A percentile compares a stretch with the other conserved stretches of the same genome.
phyloP scores from a whole-genome alignment of 331 rosid species.

The Acacia pycnantha region DNA sequence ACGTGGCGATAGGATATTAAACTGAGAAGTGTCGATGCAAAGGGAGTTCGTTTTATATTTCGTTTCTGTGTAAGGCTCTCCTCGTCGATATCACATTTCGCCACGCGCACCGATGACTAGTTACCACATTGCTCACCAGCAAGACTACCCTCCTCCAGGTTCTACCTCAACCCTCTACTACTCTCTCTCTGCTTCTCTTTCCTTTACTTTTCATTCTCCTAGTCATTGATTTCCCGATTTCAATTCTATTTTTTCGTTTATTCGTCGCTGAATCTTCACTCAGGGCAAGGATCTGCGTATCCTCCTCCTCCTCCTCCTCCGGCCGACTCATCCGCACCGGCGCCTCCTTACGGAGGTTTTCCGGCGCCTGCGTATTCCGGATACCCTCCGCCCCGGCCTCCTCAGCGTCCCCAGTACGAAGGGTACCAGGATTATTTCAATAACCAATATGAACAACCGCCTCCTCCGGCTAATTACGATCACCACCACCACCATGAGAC shows the following conservation, averaged over 20 bases:
- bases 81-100: neutral
- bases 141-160: conserved; percentile 60
- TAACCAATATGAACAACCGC: conserved; percentile 55
- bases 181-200: neutral
- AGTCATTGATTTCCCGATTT: neutral
- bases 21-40: neutral
- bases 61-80: neutral
- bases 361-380: conserved; percentile 39
- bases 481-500: conserved; percentile 43
- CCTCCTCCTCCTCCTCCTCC: conserved; percentile 42
- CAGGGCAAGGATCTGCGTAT: conserved; percentile 54
- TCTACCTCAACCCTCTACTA: neutral
- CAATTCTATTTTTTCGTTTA: neutral
- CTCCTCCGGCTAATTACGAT: conserved; percentile 50
- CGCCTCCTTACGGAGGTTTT: conserved; percentile 39
- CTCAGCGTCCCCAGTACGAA: conserved; percentile 46
- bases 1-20: neutral
- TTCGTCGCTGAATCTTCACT: neutral
- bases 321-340: neutral
- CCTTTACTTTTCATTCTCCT: neutral
- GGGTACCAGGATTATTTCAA: conserved; percentile 80
- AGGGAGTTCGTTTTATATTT: neutral
- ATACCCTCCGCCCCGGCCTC: conserved; percentile 44
- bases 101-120: conserved; percentile 23
- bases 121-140: conserved; percentile 41